A percentile compares a stretch with the other conserved stretches of the same genome.
These are phyloP conservation scores for Axilococcus clingmanii DNA, from an alignment of 139 green algal genomes.

Conservation along the genomic window DNA sequence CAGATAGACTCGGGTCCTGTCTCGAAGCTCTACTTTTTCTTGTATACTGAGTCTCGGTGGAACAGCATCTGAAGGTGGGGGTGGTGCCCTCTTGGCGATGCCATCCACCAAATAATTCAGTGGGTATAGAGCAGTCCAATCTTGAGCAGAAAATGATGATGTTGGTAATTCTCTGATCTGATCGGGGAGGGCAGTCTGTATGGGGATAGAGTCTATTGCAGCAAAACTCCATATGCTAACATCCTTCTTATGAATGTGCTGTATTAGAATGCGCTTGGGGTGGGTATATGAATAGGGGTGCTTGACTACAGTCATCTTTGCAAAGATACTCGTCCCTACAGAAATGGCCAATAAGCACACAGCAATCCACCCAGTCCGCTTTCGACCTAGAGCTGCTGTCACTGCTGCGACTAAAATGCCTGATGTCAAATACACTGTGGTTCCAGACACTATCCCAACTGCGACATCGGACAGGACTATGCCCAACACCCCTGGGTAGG, in stretches of 20 bases:
- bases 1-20: too few species aligned
- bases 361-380: not conserved
- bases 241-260: conserved; percentile 21
- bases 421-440: not conserved
- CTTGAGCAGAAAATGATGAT: not conserved
- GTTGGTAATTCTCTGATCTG: conserved; percentile 1
- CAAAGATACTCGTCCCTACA: too few species aligned
- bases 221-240: not conserved
- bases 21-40: too few species aligned
- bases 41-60: conserved; percentile 3
- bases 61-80: not conserved
- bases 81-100: conserved; percentile 6
- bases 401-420: not conserved
- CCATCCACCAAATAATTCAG: conserved; percentile 18
- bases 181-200: conserved; percentile 1
- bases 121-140: conserved; percentile 23
- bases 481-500: not conserved
- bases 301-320: not conserved
- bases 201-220: not conserved
- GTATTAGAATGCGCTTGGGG: conserved; percentile 30
- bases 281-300: conserved; percentile 9
- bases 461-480: not conserved
- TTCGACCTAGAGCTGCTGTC: conserved; percentile 3
- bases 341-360: not conserved
- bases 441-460: conserved; percentile 2